These are phyloP conservation scores for Aspergillus sp. DNA, from an alignment of 2,329 filamentous ascomycete species.

Conservation along the genomic window DNA sequence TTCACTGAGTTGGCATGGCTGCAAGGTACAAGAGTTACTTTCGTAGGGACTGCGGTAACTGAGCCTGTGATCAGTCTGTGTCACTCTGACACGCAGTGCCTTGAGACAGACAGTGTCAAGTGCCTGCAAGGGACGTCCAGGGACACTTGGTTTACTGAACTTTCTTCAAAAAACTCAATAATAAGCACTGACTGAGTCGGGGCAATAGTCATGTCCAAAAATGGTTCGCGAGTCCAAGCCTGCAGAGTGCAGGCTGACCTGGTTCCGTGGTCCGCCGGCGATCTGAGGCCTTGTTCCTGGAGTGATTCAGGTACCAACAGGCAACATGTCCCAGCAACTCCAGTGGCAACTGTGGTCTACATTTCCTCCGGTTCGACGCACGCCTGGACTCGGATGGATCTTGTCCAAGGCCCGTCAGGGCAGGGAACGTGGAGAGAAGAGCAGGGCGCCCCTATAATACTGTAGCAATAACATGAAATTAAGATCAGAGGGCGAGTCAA, in stretches of 20 bases:
- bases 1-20: neutral
- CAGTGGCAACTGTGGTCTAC: no score
- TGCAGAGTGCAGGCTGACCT: no score
- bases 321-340: no score
- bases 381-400: neutral
- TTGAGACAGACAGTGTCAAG: neutral
- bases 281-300: neutral
- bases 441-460: neutral
- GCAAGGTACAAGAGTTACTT: neutral
- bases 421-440: neutral
- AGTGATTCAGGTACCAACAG: neutral
- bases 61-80: neutral
- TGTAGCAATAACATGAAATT: neutral
- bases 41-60: neutral
- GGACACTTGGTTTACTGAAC: neutral
- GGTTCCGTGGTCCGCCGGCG: neutral
- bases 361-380: neutral
- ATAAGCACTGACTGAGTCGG: neutral
- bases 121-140: neutral
- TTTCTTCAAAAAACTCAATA: neutral
- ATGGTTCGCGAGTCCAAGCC: neutral
- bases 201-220: neutral
- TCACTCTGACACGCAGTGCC: neutral
- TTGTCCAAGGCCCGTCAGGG: neutral
- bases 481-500: slow-evolving; percentile 3